Conservation (phyloP, 108 stramenopile species). For the Pseudonitzschia delicatissima region DNA sequence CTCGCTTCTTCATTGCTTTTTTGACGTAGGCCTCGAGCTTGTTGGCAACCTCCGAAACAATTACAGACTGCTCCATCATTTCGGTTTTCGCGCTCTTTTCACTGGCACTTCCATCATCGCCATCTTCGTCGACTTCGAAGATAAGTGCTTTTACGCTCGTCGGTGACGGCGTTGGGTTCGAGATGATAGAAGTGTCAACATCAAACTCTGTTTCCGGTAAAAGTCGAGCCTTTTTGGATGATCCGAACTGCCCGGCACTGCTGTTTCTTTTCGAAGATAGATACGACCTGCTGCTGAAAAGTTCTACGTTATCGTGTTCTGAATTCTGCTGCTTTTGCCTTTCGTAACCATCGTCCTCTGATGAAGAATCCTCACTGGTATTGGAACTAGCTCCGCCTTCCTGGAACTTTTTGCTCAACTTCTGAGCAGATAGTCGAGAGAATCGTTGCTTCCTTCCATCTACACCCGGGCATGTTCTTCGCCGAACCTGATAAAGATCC, state of each 20-base stretch:
- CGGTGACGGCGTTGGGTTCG: slow-evolving; percentile 18
- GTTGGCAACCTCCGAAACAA: slow-evolving; percentile 54
- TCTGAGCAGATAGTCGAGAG: slow-evolving; percentile 37
- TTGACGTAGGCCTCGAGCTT: slow-evolving; percentile 58
- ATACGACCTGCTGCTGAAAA: background rate
- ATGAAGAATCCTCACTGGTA: slow-evolving; percentile 17
- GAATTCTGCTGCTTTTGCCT: background rate
- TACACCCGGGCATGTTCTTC: slow-evolving; percentile 81
- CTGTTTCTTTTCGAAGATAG: slow-evolving; percentile 3
- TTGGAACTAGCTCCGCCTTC: slow-evolving; percentile 11
- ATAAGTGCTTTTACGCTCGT: slow-evolving; percentile 16
- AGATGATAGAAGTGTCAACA: slow-evolving; percentile 17
- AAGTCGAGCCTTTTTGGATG: slow-evolving; percentile 10
- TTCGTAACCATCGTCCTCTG: slow-evolving; percentile 6
- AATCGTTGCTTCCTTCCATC: slow-evolving; percentile 80
- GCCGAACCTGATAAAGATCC: slow-evolving; percentile 81
- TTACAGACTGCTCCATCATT: slow-evolving; percentile 36
- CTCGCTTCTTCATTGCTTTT: slow-evolving; percentile 37
- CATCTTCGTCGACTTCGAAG: slow-evolving; percentile 19
- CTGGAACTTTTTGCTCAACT: slow-evolving; percentile 25
- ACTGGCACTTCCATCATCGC: slow-evolving; percentile 19
- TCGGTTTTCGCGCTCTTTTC: slow-evolving; percentile 28
- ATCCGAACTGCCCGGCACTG: background rate
- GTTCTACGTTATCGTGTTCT: background rate
- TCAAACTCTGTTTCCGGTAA: slow-evolving; percentile 7